Conservation (phyloP, 2,329 filamentous ascomycete species). For the Phialemoniopsis sp. region DNA sequence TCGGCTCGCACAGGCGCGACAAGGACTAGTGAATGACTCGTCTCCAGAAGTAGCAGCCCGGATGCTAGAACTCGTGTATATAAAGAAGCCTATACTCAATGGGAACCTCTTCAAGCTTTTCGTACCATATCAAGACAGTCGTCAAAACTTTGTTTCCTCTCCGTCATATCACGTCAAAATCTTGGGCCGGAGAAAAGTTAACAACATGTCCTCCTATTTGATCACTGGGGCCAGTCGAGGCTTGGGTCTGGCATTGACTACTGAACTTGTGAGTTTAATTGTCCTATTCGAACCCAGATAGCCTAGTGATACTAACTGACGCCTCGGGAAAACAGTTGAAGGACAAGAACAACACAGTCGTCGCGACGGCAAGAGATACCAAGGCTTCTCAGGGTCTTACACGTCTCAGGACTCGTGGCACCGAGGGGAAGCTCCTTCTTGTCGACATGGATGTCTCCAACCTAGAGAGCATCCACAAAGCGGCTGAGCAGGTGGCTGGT, state of each 20-base stretch:
- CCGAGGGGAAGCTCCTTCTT: slow-evolving; percentile 4
- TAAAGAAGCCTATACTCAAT: not conserved
- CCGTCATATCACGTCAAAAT: not conserved
- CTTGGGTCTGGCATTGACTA: not conserved
- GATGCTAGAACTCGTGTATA: no score
- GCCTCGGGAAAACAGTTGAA: slow-evolving; percentile 10
- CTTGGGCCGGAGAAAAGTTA: not conserved
- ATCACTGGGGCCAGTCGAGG: not conserved
- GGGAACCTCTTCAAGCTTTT: not conserved
- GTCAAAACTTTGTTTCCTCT: not conserved
- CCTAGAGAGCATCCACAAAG: slow-evolving; percentile 6
- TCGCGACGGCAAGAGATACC: slow-evolving; percentile 13
- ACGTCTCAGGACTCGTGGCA: slow-evolving; percentile 5
- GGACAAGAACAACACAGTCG: slow-evolving; percentile 10
- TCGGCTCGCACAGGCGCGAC: not conserved
- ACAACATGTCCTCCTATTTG: not conserved
- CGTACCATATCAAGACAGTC: not conserved
- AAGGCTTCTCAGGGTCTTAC: slow-evolving; percentile 9
- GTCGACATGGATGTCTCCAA: slow-evolving; percentile 8
- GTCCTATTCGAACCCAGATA: not conserved
- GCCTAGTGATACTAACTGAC: not conserved
- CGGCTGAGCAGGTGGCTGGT: slow-evolving; percentile 8
- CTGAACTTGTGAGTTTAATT: not conserved
- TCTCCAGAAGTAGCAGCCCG: no score
- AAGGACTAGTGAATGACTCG: no score